Evolutionary conservation across 2,329 filamentous ascomycete species (phyloP), one percentile per base, ranked within the genome.

Genomic region (Stachybotrys chlorohalonatus): DNA sequence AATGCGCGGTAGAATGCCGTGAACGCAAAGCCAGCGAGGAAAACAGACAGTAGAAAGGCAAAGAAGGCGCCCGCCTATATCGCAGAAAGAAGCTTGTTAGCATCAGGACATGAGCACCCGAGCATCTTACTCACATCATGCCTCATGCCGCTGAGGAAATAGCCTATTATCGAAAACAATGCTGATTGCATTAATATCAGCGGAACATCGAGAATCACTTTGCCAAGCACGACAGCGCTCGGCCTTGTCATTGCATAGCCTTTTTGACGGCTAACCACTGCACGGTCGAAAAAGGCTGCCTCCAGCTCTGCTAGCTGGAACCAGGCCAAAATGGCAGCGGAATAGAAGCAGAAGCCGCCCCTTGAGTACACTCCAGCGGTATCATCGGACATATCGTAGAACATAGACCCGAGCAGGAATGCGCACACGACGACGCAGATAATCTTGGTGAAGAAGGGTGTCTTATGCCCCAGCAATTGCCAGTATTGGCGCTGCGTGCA

Each of bases 401-500:
- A 51, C 49, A 51, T 51, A 31, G 49, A 51, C 11, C 24, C 31
- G 11, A 51, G 49, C 6, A 51, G 49, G 15, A 51, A 51, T 6
- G 49, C 49, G 49, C 17, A 31, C 17, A 51, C 49, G 11, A 51
- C 11, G 6, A 51, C 31, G 13, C 49, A 51, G 24, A 51, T 51
- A 9, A 51, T 51, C 58, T 90, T 91, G 51, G 86, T 90, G 65
- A 83, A 83, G 3, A 91, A 74, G 0, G 86, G 86, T 0, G 82
- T 83, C 57, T 78, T 83, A 68, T 92, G 86, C 50, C 88, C 87
- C 69, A 81, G 79, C 1, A 89, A 77, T 7, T 92, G 77, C 84
- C 87, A 90, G 59, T 89, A 84, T 67, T 92, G 87, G 47, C 88
- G 80, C 59, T 82, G 75, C 0, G 85, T 85, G 72, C 84, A 72